Conservation (phyloP, 805 yeast species). For the Starmerella bombi region DNA sequence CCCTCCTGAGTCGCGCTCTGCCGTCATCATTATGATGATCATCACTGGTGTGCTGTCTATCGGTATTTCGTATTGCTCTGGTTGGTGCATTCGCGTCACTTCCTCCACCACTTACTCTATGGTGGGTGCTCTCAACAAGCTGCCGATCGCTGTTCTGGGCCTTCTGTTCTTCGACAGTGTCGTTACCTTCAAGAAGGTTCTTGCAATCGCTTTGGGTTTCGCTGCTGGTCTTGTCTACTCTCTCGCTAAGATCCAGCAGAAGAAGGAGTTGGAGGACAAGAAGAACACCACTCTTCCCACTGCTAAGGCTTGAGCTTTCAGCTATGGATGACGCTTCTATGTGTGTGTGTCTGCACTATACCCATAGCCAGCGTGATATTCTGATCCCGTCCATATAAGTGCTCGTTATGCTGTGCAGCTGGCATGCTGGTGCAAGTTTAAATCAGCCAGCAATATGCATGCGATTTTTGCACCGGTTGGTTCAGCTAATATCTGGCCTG, state of each 20-base stretch:
- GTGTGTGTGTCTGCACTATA: no score
- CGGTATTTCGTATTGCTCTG: constrained; percentile 96
- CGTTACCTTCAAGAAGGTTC: constrained; percentile 78
- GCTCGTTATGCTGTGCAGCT: no score
- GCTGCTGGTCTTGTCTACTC: constrained; percentile 92
- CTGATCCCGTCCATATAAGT: no score
- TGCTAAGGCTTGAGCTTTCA: neutral
- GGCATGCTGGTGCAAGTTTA: no score
- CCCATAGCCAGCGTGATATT: no score
- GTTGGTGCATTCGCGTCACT: constrained; percentile 99
- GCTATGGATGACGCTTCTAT: no score
- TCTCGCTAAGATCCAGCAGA: constrained; percentile 86
- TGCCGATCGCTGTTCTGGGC: constrained; percentile 94
- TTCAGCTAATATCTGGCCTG: no score
- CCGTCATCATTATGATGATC: constrained; percentile 69
- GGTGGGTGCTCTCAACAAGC: constrained; percentile 98
- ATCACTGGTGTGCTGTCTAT: constrained; percentile 90
- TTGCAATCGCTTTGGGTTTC: constrained; percentile 88
- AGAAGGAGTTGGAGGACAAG: constrained; percentile 28
- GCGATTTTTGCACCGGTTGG: no score
- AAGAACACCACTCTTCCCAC: constrained; percentile 20
- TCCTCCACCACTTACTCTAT: constrained; percentile 96
- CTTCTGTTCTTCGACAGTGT: constrained; percentile 90
- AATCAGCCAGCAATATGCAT: no score
- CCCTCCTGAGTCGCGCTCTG: constrained; percentile 54